Percentiles rank a stretch among this genome's conserved stretches.
phyloP scores from a whole-genome alignment of 169 alveolate species.

The Cryptosporidium canis region DNA sequence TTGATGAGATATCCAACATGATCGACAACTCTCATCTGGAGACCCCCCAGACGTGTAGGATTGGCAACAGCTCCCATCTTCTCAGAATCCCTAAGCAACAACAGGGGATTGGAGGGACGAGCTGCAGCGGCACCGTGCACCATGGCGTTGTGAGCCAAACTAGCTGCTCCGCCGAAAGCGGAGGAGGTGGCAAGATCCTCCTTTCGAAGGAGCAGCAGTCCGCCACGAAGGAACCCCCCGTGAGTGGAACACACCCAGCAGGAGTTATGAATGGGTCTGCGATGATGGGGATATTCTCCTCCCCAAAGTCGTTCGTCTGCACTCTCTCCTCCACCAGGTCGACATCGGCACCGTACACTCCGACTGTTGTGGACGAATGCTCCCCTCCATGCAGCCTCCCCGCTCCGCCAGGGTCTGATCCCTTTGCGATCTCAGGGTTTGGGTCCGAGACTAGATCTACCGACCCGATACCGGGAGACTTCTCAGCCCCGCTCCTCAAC shows the following conservation, averaged over 20 bases:
- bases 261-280: not conserved
- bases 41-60: slow-evolving; percentile 38
- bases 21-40: slow-evolving; percentile 57
- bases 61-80: slow-evolving; percentile 11
- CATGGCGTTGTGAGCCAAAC: not conserved
- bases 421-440: slow-evolving; percentile 32
- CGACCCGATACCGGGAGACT: slow-evolving; percentile 22
- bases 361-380: slow-evolving; percentile 52
- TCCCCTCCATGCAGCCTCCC: slow-evolving; percentile 59
- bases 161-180: not conserved
- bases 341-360: slow-evolving; percentile 54
- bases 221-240: not conserved
- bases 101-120: not conserved
- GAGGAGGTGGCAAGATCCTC: not conserved
- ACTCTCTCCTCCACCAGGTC: slow-evolving; percentile 56
- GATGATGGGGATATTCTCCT: slow-evolving; percentile 39
- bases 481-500: slow-evolving; percentile 56
- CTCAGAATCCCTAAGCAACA: not conserved
- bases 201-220: slow-evolving; percentile 1
- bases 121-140: not conserved
- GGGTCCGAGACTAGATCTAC: slow-evolving; percentile 44
- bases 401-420: slow-evolving; percentile 68
- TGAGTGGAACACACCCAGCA: not conserved
- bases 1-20: slow-evolving; percentile 58
- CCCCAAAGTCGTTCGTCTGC: slow-evolving; percentile 57